A percentile compares a stretch with the other conserved stretches of the same genome.
These are phyloP conservation scores for Cardamine resedifolia DNA, from an alignment of 345 rosid genomes.

Conservation along the genomic window DNA sequence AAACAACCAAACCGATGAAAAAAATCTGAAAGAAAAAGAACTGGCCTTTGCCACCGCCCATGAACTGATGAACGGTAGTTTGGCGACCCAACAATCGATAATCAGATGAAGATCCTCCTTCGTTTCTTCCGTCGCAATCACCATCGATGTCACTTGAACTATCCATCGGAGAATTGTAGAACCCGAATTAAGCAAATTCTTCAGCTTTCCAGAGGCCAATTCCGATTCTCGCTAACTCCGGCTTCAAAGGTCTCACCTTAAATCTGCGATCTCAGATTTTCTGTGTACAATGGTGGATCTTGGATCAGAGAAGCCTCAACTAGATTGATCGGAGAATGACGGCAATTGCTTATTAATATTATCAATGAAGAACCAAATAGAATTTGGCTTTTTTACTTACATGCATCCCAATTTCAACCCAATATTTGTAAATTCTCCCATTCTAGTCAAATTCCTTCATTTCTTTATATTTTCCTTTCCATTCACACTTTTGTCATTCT, in stretches of 20 bases:
- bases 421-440: slow-evolving; percentile 24
- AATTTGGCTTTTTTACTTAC: slow-evolving; percentile 23
- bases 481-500: background rate
- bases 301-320: background rate
- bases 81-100: slow-evolving; percentile 43
- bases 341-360: background rate
- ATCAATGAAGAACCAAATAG: slow-evolving; percentile 17
- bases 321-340: slow-evolving; percentile 20
- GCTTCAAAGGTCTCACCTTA: background rate
- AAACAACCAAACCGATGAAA: background rate
- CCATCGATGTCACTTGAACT: slow-evolving; percentile 38
- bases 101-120: slow-evolving; percentile 29
- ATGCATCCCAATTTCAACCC: slow-evolving; percentile 31
- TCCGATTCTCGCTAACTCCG: background rate
- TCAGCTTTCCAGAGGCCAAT: background rate
- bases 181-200: background rate
- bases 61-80: slow-evolving; percentile 46
- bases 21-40: background rate
- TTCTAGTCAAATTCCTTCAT: slow-evolving; percentile 32
- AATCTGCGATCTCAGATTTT: slow-evolving; percentile 5
- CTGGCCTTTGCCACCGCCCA: slow-evolving; percentile 53
- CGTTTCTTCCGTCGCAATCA: slow-evolving; percentile 36
- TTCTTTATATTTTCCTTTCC: slow-evolving; percentile 17
- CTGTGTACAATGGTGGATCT: background rate
- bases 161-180: slow-evolving; percentile 29